Conservation (phyloP, 768 basidiomycete species). For the Rhizopogon vinicolor region DNA sequence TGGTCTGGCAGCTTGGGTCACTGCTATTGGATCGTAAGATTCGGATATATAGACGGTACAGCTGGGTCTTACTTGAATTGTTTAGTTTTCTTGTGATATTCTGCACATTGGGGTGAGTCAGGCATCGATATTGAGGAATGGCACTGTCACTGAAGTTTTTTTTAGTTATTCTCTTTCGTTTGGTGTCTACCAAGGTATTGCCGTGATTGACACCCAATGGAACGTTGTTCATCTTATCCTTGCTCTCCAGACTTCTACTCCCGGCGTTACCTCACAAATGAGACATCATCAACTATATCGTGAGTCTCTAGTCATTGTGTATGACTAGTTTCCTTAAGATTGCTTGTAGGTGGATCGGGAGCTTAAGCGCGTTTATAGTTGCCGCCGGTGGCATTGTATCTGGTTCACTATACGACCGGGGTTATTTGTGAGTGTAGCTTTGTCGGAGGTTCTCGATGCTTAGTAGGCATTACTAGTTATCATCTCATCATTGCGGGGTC, state of each 20-base stretch:
- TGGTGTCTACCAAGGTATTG: slow-evolving; percentile 37
- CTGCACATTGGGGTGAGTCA: slow-evolving; percentile 28
- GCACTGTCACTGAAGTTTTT: background rate
- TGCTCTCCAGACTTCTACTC: too few species aligned
- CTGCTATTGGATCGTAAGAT: too few species aligned
- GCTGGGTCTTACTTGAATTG: too few species aligned
- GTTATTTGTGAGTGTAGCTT: slow-evolving; percentile 37
- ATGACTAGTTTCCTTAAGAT: slow-evolving; percentile 12
- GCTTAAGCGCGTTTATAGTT: slow-evolving; percentile 32
- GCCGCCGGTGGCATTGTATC: slow-evolving; percentile 32
- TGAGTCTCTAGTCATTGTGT: background rate
- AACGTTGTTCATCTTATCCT: too few species aligned
- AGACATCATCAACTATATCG: too few species aligned
- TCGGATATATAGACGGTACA: too few species aligned
- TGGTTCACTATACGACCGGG: slow-evolving; percentile 45
- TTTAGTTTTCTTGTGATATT: slow-evolving; percentile 25
- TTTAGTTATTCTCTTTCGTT: slow-evolving; percentile 29
- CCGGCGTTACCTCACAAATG: too few species aligned
- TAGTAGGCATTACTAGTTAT: background rate
- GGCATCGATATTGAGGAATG: too few species aligned
- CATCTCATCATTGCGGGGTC: slow-evolving; percentile 18
- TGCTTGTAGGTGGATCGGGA: slow-evolving; percentile 32
- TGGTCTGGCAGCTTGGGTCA: too few species aligned
- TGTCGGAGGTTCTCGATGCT: background rate
- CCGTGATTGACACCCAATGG: too few species aligned